A percentile compares a stretch with the other conserved stretches of the same genome.
Conservation (phyloP, 139 green algal species). For the Haematococcus lacustris region DNA sequence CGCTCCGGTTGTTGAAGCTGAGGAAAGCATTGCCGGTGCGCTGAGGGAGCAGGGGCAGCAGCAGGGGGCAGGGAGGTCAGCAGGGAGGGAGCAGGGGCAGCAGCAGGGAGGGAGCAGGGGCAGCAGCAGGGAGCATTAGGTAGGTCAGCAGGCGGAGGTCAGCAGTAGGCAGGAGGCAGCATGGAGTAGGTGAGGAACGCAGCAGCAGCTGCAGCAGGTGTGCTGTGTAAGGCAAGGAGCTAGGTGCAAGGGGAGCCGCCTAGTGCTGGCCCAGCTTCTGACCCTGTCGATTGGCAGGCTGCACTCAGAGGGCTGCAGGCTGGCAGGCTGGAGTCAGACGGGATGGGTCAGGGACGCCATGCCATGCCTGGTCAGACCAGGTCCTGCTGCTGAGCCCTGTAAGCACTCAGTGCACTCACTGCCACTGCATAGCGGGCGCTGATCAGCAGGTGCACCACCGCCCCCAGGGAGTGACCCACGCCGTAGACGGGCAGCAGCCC, state of each 20-base stretch:
- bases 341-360: too few species aligned
- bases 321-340: too few species aligned
- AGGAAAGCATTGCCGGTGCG: conserved; percentile 79
- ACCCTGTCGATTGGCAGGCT: too few species aligned
- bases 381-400: not conserved
- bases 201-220: not conserved
- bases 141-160: too few species aligned
- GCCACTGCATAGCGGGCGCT: conserved; percentile 61
- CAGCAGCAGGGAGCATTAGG: not conserved
- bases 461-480: conserved; percentile 83
- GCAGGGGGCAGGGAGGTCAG: too few species aligned
- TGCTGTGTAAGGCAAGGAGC: not conserved
- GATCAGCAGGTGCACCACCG: conserved; percentile 81
- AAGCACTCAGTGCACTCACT: conserved; percentile 1
- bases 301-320: too few species aligned
- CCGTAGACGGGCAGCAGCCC: conserved; percentile 67
- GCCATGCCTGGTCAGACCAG: too few species aligned
- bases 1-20: conserved; percentile 86
- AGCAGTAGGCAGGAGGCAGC: too few species aligned
- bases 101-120: not conserved
- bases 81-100: too few species aligned
- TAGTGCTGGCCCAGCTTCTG: too few species aligned
- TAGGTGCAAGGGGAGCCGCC: too few species aligned
- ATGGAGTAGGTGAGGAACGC: too few species aligned
- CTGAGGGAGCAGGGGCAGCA: conserved; percentile 12